Base-by-base conservation (phyloP, 805 yeast genomes). In the Metschnikowia shivogae region DNA sequence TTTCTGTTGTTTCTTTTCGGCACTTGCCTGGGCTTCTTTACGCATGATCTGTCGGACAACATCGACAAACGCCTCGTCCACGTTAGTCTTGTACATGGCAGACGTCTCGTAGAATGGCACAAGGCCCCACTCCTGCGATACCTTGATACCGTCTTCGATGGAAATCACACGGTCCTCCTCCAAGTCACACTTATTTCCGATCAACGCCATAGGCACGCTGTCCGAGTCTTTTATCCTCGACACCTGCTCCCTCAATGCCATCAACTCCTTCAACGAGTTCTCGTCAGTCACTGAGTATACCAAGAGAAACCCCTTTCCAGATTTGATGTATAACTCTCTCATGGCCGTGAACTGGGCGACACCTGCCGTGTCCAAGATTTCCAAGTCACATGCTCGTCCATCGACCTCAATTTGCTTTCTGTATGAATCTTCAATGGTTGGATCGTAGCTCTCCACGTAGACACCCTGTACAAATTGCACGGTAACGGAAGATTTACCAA, bases 351-450 rank as follows among this genome's bases (percentile, higher is more conserved):
- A 92, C 67, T 90, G 97, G 19, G 96, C 82, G 27, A 78, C 81
- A 27, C 84, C 84, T 0, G 84, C 84, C 2, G 84, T 78, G 56
- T 78, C 84, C 50, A 78, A 67, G 41, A 68, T 70, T 66, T 92
- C 97, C 55, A 92, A 72, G 53, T 86, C 87, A 59, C 93, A 87
- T 4, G 88, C 82, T 53, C 92, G 78, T 29, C 89, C 95, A 63
- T 92, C 97, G 30, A 92, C 82, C 57, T 84, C 89, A 46, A 89
- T 81, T 54, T 87, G 90, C 60, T 89, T 90, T 38, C 95, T 73
- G 65, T 92, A 93, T 0, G 97, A 88, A 60, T 92, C 98, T 62
- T 92, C 99, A 53, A 92, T 93, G 7, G 99, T 93, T 7, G 99
- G 98, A 60, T 92, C 98, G 67, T 92, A 92, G 31, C 89, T 78